Percentiles rank a stretch among this genome's conserved stretches.
Conservation (phyloP, 768 basidiomycete genomes). For the Tylopilus subfusipes region DNA sequence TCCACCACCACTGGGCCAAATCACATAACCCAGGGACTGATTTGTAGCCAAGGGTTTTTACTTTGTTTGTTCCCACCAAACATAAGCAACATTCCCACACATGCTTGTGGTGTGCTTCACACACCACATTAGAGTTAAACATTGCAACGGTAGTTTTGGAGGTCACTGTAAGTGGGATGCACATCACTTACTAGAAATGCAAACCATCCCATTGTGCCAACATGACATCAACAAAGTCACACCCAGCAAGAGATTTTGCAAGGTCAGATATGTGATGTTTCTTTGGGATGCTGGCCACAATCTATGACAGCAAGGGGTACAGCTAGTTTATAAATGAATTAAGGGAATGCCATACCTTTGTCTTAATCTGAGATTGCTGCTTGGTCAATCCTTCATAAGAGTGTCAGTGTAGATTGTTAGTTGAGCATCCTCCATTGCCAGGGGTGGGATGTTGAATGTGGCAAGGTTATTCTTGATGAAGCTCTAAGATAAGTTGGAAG, state of each 20-base stretch:
- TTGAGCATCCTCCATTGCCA: background rate
- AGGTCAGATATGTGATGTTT: background rate
- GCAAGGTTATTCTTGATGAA: background rate
- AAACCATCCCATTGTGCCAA: background rate
- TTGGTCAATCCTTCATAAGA: slow-evolving; percentile 2
- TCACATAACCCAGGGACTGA: no score
- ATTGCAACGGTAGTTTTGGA: no score
- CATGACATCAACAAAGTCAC: background rate
- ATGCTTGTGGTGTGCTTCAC: no score
- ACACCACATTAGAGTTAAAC: no score
- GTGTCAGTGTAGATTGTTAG: background rate
- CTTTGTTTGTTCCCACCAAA: no score
- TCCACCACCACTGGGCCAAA: no score
- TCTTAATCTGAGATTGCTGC: background rate
- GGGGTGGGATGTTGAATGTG: background rate
- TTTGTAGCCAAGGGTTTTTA: no score
- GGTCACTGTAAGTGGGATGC: no score
- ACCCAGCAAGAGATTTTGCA: background rate
- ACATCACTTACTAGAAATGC: background rate
- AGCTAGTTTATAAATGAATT: background rate
- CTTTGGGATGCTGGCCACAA: background rate
- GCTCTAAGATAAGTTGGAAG: background rate
- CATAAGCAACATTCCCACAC: no score
- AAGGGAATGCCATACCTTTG: background rate
- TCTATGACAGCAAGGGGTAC: background rate